Evolutionary conservation across 306 rosid genomes (phyloP).

Genomic region (Trifolium repens): DNA sequence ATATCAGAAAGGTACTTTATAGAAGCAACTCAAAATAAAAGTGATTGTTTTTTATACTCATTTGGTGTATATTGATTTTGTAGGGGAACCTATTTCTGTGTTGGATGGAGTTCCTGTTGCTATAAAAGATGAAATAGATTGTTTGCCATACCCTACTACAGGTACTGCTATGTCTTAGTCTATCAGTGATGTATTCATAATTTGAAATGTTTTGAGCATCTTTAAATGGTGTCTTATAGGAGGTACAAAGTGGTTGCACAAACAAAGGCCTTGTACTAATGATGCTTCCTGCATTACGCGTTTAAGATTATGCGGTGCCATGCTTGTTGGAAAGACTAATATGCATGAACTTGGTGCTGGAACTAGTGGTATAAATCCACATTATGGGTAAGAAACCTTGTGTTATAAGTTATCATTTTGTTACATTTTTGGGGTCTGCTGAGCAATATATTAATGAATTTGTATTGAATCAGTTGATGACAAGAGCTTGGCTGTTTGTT

Average conservation of each 20-base stretch:
- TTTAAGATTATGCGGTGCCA: constrained; percentile 77
- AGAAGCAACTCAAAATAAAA: constrained; percentile 10
- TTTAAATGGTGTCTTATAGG: constrained; percentile 52
- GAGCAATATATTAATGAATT: not conserved
- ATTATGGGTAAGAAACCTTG: constrained; percentile 71
- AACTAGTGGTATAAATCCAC: constrained; percentile 93
- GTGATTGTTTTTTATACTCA: not conserved
- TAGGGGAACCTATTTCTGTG: constrained; percentile 74
- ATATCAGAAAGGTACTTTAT: constrained; percentile 62
- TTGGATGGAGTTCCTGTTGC: constrained; percentile 89
- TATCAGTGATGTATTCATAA: not conserved
- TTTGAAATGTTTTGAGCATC: constrained; percentile 9
- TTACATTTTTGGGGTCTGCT: constrained; percentile 15
- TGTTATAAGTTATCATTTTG: not conserved
- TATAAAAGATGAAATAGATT: constrained; percentile 93
- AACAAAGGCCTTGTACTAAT: constrained; percentile 63
- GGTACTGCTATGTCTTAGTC: constrained; percentile 50
- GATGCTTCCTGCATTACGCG: constrained; percentile 83
- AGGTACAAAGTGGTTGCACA: constrained; percentile 93
- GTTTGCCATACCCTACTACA: constrained; percentile 90
- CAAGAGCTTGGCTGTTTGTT: constrained; percentile 18
- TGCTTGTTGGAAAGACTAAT: constrained; percentile 90
- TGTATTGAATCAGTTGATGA: not conserved
- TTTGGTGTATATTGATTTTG: constrained; percentile 18
- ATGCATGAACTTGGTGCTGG: constrained; percentile 99